phyloP scores from a whole-genome alignment of 108 stramenopile species.

The Discostella pseudostelligera region DNA sequence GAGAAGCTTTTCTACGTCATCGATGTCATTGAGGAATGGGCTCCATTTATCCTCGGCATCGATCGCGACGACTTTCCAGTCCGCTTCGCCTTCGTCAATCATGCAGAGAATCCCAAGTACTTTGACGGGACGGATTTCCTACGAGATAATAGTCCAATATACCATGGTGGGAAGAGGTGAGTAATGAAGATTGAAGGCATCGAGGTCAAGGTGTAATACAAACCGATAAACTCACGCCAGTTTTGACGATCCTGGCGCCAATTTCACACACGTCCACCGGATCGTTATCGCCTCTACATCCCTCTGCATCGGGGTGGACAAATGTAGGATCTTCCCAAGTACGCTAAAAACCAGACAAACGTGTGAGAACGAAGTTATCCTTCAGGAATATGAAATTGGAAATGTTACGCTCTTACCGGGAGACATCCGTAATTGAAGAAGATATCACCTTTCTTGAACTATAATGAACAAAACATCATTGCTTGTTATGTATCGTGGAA shows the following conservation, averaged over 20 bases:
- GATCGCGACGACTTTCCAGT: conserved; percentile 97
- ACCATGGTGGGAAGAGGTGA: no score
- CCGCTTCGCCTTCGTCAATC: conserved; percentile 98
- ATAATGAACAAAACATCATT: conserved; percentile 2
- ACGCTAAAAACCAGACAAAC: conserved; percentile 33
- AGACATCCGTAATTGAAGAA: conserved; percentile 99
- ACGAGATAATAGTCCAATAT: conserved; percentile 3
- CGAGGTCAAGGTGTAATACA: no score
- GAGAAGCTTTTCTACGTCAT: conserved; percentile 91
- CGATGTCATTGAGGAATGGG: conserved; percentile 92
- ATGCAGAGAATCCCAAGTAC: conserved; percentile 95
- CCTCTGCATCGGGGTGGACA: conserved; percentile 90
- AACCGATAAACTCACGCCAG: conserved; percentile 62
- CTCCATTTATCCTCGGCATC: conserved; percentile 96
- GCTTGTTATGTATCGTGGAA: neutral
- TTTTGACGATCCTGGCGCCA: conserved; percentile 68
- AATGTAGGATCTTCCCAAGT: conserved; percentile 98
- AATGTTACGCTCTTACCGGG: conserved; percentile 56
- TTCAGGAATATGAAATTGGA: neutral
- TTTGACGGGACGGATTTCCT: conserved; percentile 92
- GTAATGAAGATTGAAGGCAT: no score
- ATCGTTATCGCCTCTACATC: conserved; percentile 93
- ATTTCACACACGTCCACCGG: conserved; percentile 95
- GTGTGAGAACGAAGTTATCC: neutral
- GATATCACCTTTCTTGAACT: conserved; percentile 92